Evolutionary conservation across 2,329 filamentous ascomycete genomes (phyloP).

Genomic region (Colletotrichum liriopes): DNA sequence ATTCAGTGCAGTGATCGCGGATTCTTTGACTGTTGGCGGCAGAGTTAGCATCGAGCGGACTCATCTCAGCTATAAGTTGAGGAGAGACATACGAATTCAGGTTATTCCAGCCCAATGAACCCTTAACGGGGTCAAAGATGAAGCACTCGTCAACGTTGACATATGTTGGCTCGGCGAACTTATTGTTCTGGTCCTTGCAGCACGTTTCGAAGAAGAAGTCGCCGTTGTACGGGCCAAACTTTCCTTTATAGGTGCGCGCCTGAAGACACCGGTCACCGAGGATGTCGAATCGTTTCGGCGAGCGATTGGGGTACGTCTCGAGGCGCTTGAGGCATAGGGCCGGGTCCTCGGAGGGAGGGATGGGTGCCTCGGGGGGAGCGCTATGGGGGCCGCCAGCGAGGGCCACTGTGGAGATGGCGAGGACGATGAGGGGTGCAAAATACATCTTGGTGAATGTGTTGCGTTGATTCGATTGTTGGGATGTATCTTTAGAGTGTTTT

Average conservation of each 20-base stretch:
- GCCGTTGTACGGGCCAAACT: slow-evolving; percentile 20
- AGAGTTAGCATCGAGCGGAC: no score
- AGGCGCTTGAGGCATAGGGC: slow-evolving; percentile 22
- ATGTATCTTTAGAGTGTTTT: neutral
- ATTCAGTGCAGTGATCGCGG: slow-evolving; percentile 5
- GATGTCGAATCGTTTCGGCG: neutral
- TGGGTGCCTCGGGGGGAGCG: neutral
- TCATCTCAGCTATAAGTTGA: no score
- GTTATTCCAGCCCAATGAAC: neutral
- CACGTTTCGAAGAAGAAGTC: slow-evolving; percentile 22
- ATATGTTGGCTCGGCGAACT: slow-evolving; percentile 16
- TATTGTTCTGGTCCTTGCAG: slow-evolving; percentile 16
- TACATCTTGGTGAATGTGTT: neutral
- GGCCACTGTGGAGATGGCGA: neutral
- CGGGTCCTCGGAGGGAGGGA: neutral
- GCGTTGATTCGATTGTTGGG: neutral
- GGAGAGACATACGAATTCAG: no score
- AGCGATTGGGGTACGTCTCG: slow-evolving; percentile 13
- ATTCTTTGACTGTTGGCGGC: neutral
- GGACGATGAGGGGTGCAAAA: neutral
- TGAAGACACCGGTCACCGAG: slow-evolving; percentile 10
- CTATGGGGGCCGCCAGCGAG: neutral
- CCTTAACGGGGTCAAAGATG: slow-evolving; percentile 1
- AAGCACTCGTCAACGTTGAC: slow-evolving; percentile 20
- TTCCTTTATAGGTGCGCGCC: slow-evolving; percentile 25